Evolutionary conservation across 345 rosid genomes (phyloP).

Genomic region (Arabidopsis suecica): DNA sequence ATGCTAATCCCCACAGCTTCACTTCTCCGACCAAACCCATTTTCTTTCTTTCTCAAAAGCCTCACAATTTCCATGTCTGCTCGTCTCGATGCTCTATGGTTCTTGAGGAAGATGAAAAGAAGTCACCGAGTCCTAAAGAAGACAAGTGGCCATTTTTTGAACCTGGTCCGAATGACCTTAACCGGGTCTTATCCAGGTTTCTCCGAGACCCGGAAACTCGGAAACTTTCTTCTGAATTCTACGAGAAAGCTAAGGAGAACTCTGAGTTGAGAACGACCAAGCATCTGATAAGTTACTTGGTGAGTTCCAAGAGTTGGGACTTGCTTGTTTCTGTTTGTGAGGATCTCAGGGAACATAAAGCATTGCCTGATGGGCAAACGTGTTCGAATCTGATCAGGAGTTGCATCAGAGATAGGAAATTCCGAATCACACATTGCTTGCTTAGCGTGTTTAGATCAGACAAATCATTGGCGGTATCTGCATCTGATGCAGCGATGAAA

Average conservation of each 20-base stretch:
- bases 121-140: conserved; percentile 44
- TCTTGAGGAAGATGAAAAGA: conserved; percentile 54
- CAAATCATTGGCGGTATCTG: conserved; percentile 48
- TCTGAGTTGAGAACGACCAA: conserved; percentile 56
- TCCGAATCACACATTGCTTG: conserved; percentile 55
- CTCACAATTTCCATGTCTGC: conserved; percentile 41
- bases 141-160: conserved; percentile 41
- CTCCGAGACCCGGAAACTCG: conserved; percentile 54
- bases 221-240: conserved; percentile 56
- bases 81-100: conserved; percentile 57
- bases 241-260: conserved; percentile 63
- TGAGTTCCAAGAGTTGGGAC: conserved; percentile 65
- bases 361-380: conserved; percentile 62
- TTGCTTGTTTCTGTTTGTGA: conserved; percentile 52
- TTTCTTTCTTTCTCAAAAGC: conserved; percentile 49
- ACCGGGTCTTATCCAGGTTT: conserved; percentile 52
- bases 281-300: conserved; percentile 65
- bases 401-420: conserved; percentile 64
- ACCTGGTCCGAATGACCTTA: conserved; percentile 48
- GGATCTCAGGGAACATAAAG: conserved; percentile 59
- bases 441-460: conserved; percentile 57
- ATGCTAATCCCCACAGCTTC: conserved; percentile 32
- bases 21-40: conserved; percentile 42
- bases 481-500: conserved; percentile 71
- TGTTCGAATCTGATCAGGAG: conserved; percentile 61